These are phyloP conservation scores for Intubia oerlemansii DNA, from an alignment of 2,329 filamentous ascomycete genomes.

Conservation along the genomic window DNA sequence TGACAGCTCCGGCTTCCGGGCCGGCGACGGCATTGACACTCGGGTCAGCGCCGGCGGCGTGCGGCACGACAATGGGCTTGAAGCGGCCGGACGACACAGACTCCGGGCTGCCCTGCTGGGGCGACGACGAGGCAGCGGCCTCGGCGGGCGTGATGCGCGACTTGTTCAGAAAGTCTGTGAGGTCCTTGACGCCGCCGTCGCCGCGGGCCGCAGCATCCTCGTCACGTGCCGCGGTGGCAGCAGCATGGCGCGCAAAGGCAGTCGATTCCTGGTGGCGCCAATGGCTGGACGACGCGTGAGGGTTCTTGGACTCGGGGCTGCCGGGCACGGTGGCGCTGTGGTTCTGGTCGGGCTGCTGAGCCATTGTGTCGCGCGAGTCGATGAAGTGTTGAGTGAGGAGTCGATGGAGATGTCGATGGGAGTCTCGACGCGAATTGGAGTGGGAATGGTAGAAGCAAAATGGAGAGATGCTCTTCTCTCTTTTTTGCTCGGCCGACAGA, in stretches of 20 bases:
- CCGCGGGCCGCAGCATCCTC: constrained; percentile 16
- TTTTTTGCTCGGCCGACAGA: too few relatives aligned
- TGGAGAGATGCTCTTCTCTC: too few relatives aligned
- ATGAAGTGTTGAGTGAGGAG: too few relatives aligned
- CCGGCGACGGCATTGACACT: too few relatives aligned
- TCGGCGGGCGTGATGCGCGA: constrained; percentile 24
- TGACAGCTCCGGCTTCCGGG: too few relatives aligned
- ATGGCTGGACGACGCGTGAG: constrained; percentile 31
- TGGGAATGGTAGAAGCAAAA: too few relatives aligned
- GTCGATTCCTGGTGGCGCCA: constrained; percentile 45
- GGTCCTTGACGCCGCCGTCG: constrained; percentile 23
- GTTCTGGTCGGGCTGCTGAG: too few relatives aligned
- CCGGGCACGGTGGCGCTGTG: too few relatives aligned
- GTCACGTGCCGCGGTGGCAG: constrained; percentile 16
- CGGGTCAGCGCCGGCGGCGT: not conserved
- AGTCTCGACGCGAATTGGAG: too few relatives aligned
- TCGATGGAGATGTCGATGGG: too few relatives aligned
- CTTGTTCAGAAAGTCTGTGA: constrained; percentile 34
- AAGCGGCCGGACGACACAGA: constrained; percentile 1
- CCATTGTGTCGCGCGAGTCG: too few relatives aligned
- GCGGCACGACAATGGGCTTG: constrained; percentile 6
- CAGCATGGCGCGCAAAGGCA: constrained; percentile 29
- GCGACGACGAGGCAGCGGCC: constrained; percentile 8
- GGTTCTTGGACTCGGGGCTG: too few relatives aligned
- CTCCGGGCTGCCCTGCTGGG: not conserved